Evolutionary conservation across 306 rosid genomes (phyloP), one percentile per base, ranked within the genome.

Genomic region (Malus asiatica): DNA sequence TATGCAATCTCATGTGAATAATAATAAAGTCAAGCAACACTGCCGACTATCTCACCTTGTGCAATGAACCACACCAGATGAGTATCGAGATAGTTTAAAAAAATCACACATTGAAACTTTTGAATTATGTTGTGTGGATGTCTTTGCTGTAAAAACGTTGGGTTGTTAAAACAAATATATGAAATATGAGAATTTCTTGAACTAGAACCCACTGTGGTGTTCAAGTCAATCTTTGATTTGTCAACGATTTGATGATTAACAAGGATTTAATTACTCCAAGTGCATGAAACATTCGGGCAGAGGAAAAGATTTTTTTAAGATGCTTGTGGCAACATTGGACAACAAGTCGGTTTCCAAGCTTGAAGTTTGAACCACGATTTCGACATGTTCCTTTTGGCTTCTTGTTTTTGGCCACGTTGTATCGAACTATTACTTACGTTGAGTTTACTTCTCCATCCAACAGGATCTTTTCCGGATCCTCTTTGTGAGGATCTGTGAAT

Each of bases 381-480:
- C 12, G 68, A 64, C 44, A 32, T 8, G 3, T 32, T 35, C 9
- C 40, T 1, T 30, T 64, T 23, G 23, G 68, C 13, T 64, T 64
- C 13, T 63, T 63, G 44, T 32, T 7, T 16, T 30, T 63, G 42
- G 22, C 20, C 14, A 5, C 8, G 4, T 16, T 48, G 73, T 15
- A 5, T 57, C 20, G 57, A 51, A 35, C 9, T 6, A 35, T 35
- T 30, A 6, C 48, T 53, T 53, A 3, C 27, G 44, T 58, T 48
- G 77, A 72, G 72, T 78, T 78, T 71, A 71, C 72, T 48, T 71
- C 63, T 71, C 42, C 18, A 48, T 46, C 6, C 55, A 11, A 1
- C 8, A 33, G 0, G 35, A 7, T 35, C 0, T 0, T 35, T 0
- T 35, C 0, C 8, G 0, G 2, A 6, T 35, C 1, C 0, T 35